Conservation (phyloP, 2,329 filamentous ascomycete genomes). For the Scedosporium apiospermum region DNA sequence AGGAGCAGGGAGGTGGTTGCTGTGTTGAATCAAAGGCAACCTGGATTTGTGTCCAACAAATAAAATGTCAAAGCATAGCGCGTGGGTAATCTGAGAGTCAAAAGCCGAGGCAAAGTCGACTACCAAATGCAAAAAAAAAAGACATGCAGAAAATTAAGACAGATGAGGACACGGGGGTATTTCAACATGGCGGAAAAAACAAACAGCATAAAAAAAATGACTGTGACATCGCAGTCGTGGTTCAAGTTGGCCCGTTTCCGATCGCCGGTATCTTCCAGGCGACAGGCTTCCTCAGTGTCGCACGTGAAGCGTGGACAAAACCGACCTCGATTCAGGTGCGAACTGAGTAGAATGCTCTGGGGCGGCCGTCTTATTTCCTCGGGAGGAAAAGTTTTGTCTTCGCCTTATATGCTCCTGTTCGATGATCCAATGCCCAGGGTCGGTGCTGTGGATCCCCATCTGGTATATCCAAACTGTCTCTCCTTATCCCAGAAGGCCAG, state of each 20-base stretch:
- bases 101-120: neutral
- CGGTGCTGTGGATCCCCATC: neutral
- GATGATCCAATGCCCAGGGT: neutral
- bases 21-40: too few relatives aligned
- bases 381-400: neutral
- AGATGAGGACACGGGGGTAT: conserved; percentile 2
- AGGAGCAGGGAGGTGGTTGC: too few relatives aligned
- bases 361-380: neutral
- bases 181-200: conserved; percentile 6
- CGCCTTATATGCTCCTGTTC: neutral
- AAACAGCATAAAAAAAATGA: neutral
- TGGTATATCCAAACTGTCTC: neutral
- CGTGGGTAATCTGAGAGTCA: neutral
- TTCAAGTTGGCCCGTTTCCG: neutral
- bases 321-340: neutral
- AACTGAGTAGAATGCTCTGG: neutral
- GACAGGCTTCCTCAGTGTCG: neutral
- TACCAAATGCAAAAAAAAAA: conserved; percentile 5
- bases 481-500: neutral
- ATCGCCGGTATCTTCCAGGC: neutral
- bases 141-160: neutral
- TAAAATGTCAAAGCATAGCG: neutral
- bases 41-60: neutral
- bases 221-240: neutral
- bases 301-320: neutral